These are phyloP conservation scores for Penicillium ochrochloron DNA, from an alignment of 495 filamentous ascomycete species.

Conservation along the genomic window DNA sequence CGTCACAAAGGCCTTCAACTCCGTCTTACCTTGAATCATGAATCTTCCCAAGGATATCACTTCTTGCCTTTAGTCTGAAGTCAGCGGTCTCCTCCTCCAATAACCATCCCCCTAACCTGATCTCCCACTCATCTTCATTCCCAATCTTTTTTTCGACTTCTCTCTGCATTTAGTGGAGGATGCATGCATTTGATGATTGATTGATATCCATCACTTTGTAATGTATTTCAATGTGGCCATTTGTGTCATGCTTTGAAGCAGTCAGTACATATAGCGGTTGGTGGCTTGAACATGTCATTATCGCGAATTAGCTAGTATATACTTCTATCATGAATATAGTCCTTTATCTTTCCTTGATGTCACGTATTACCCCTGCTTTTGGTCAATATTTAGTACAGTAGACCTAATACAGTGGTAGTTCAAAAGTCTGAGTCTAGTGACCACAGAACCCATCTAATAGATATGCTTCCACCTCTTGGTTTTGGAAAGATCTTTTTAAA, in stretches of 20 bases:
- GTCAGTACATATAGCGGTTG: neutral
- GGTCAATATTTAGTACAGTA: no score
- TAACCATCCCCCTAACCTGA: neutral
- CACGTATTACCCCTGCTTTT: neutral
- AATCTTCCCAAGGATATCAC: neutral
- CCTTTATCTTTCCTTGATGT: neutral
- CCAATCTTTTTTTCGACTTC: slow-evolving; percentile 1
- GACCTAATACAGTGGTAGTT: no score
- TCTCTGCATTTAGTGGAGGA: neutral
- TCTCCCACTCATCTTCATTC: neutral
- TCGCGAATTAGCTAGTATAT: slow-evolving; percentile 4
- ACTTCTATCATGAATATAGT: slow-evolving; percentile 2
- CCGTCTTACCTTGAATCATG: neutral
- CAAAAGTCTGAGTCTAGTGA: no score
- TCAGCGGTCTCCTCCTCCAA: neutral
- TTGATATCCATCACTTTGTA: slow-evolving; percentile 4
- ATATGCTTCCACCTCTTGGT: no score
- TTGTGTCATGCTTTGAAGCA: neutral
- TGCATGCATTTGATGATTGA: neutral
- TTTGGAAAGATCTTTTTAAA: no score
- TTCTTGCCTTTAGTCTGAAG: neutral
- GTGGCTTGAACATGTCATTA: slow-evolving; percentile 3
- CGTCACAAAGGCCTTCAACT: neutral
- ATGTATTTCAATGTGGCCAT: neutral
- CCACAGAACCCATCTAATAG: no score